Conservation (phyloP, 495 filamentous ascomycete species). For the Daldinia caldariorum region DNA sequence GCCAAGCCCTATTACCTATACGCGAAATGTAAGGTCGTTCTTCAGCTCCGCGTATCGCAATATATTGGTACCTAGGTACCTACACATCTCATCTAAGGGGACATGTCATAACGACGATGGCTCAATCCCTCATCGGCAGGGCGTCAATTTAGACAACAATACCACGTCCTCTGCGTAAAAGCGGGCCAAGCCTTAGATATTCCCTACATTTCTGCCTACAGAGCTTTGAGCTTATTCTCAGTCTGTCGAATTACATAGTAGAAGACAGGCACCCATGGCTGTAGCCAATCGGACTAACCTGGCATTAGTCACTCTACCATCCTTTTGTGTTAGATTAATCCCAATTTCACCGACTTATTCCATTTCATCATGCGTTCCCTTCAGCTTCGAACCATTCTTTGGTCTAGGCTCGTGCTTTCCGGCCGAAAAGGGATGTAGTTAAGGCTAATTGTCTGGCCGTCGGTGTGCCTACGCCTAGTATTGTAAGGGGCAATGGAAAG, state of each 20-base stretch:
- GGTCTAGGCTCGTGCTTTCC: constrained; percentile 22
- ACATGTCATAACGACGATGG: background rate
- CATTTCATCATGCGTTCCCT: constrained; percentile 11
- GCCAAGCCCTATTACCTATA: too few species aligned
- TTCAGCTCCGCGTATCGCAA: too few species aligned
- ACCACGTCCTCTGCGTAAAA: background rate
- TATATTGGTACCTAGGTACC: too few species aligned
- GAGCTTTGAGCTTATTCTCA: constrained; percentile 6
- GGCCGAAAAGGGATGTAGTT: background rate
- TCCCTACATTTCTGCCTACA: constrained; percentile 23
- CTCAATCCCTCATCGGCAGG: background rate
- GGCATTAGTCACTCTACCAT: constrained; percentile 13
- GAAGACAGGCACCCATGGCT: constrained; percentile 19
- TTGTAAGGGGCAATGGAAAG: background rate
- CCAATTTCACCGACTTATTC: constrained; percentile 28
- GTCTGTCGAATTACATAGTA: constrained; percentile 18
- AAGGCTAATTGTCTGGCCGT: background rate
- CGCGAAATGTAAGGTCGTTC: too few species aligned
- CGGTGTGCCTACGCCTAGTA: too few species aligned
- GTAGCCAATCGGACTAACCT: constrained; percentile 27
- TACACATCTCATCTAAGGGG: background rate
- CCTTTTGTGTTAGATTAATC: constrained; percentile 16
- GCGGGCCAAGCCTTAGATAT: constrained; percentile 8
- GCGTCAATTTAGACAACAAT: constrained; percentile 6
- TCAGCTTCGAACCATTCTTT: background rate